Evolutionary conservation across 345 rosid genomes (phyloP), one percentile per base, ranked within the genome.

Genomic region (Aquilaria yunnanensis): DNA sequence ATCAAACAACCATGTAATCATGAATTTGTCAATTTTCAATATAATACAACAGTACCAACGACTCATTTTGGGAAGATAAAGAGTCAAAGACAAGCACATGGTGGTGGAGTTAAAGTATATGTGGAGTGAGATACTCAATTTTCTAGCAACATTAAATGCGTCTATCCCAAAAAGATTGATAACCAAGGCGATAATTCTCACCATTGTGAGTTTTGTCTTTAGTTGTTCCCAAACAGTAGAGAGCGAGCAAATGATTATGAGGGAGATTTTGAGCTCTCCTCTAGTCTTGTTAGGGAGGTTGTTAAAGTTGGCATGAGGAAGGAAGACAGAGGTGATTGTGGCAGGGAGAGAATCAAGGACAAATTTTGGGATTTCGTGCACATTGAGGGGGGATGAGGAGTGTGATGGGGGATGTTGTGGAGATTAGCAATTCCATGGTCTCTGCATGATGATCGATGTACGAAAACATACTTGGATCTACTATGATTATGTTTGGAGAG

Each of bases 131-230:
- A 79, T 48, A 12, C 55, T 51, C 37, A 78, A 67, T 47, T 78
- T 82, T 1, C 1, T 47, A 0, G 83, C 83, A 2, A 73, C 61
- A 4, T 76, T 80, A 16, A 84, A 59, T 2, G 78, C 78, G 32
- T 73, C 72, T 2, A 68, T 48, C 14, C 85, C 77, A 29, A 85
- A 82, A 1, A 75, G 29, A 60, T 82, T 87, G 9, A 72, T 79
- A n/a, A 82, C 60, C 46, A 78, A 54, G 43, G 77, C 76, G 13
- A 32, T 72, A 0, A 80, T 56, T 16, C 56, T 61, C 33, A 62
- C 51, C 10, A 63, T 56, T 61, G 52, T 45, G 4, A 60, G 29
- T 2, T 77, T 64, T 2, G 67, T 33, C 49, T 33, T 33, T 13
- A 85, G 55, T 5, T 68, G 56, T 13, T 68, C 60, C 3, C 78